Evolutionary conservation across 2,329 filamentous ascomycete genomes (phyloP).

Genomic region (Colletotrichum tofieldiae): DNA sequence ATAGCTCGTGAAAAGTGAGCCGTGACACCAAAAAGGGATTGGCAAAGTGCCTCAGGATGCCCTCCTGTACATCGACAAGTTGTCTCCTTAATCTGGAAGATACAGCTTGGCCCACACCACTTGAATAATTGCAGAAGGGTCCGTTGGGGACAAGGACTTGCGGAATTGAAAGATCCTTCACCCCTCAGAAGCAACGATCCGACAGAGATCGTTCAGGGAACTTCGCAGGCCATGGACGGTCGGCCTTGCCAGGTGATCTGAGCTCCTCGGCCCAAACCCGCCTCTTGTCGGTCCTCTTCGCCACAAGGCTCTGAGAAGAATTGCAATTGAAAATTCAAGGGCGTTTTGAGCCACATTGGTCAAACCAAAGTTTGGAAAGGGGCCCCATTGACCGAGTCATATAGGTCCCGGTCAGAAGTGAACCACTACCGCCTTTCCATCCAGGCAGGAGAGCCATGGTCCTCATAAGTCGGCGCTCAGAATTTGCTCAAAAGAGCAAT

Average conservation of each 20-base stretch:
- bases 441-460: neutral
- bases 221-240: neutral
- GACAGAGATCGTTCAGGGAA: neutral
- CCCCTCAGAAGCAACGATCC: neutral
- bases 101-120: no score
- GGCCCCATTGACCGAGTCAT: neutral
- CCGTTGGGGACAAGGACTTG: neutral
- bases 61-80: no score
- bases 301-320: neutral
- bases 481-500: neutral
- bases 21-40: no score
- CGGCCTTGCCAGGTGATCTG: neutral
- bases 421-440: neutral
- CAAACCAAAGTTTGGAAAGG: neutral
- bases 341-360: neutral
- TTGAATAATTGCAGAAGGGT: no score
- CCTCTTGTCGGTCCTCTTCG: neutral
- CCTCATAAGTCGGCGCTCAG: no score
- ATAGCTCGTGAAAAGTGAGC: no score
- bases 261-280: neutral
- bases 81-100: no score
- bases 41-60: no score
- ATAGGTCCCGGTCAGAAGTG: neutral
- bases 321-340: neutral
- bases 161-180: neutral